These are phyloP conservation scores for Pichia gijzeniarum DNA, from an alignment of 805 yeast genomes.

Conservation along the genomic window DNA sequence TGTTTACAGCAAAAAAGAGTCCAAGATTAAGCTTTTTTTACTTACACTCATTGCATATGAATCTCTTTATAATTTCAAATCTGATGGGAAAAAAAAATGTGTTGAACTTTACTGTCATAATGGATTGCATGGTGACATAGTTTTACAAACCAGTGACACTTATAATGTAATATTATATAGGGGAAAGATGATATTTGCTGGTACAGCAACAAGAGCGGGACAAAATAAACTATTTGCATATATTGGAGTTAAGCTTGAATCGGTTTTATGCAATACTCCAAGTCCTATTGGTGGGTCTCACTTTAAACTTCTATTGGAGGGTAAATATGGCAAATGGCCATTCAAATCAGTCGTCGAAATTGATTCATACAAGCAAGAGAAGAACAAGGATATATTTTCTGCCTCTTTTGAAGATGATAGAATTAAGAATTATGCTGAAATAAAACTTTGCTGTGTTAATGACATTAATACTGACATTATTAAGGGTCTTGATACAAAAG, in stretches of 20 bases:
- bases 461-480: background rate
- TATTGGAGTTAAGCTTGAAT: constrained; percentile 16
- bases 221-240: constrained; percentile 9
- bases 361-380: background rate
- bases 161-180: constrained; percentile 12
- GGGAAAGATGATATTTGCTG: constrained; percentile 10
- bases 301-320: constrained; percentile 9
- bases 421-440: constrained; percentile 12
- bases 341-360: constrained; percentile 16
- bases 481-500: background rate
- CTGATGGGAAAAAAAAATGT: background rate
- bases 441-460: constrained; percentile 7
- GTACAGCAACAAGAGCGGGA: constrained; percentile 8
- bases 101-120: constrained; percentile 12
- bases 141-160: constrained; percentile 1
- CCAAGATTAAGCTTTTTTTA: constrained; percentile 6
- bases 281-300: constrained; percentile 10
- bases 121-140: constrained; percentile 12
- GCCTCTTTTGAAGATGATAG: background rate
- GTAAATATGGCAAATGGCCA: constrained; percentile 11
- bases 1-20: background rate
- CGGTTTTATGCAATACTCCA: constrained; percentile 6
- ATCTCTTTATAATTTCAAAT: background rate
- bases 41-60: constrained; percentile 11
- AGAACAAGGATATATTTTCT: background rate